Evolutionary conservation across 2,329 filamentous ascomycete genomes (phyloP), one percentile per base, ranked within the genome.

Genomic region (Fusarium buxicola): DNA sequence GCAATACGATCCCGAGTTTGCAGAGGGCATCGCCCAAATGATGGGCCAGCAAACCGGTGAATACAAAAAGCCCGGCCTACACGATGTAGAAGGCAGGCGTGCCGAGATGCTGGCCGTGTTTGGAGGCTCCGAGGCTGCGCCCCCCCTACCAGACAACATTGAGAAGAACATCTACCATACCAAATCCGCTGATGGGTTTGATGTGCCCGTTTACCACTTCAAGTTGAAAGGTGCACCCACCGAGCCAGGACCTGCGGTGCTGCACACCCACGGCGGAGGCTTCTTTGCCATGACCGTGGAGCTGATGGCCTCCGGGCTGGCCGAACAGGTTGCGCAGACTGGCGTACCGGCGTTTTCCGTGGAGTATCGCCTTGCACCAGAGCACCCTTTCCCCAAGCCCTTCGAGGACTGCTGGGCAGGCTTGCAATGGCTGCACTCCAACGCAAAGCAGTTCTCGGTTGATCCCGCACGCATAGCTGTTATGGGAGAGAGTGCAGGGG

Each of bases 401-500:
- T 16, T 56, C 2, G 18, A 63, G 2, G 60, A 63, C 27, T 60
- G 51, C 30, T 56, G 48, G 27, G 31, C 47, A 8, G 28, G 27
- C 1, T 16, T 61, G 2, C 2, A 30, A 7, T 58, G 50, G 48
- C 28, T 61, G 4, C 24, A 16, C 5, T 31, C 32, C 10, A 27
- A 41, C 13, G 8, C 51, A 3, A 13, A 12, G n/a, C 12, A 16
- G 6, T 18, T 58, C 11, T 7, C 10, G 4, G 10, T 61, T 5
- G 45, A 61, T 12, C 41, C 34, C 0, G 28, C 15, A 15, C 48
- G 58, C 2, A 51, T 61, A 25, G 54, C 54, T n/a, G 36, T 61
- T n/a, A 54, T 61, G 48, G 58, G 58, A n/a, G 58, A 61, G 18
- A 61, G 58, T 27, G 58, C 58, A 16, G 58, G 58, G 2, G 58